Percentiles rank a stretch among this genome's conserved stretches.
Conservation (phyloP, 2,329 filamentous ascomycete species). For the Cladosporium phlei region DNA sequence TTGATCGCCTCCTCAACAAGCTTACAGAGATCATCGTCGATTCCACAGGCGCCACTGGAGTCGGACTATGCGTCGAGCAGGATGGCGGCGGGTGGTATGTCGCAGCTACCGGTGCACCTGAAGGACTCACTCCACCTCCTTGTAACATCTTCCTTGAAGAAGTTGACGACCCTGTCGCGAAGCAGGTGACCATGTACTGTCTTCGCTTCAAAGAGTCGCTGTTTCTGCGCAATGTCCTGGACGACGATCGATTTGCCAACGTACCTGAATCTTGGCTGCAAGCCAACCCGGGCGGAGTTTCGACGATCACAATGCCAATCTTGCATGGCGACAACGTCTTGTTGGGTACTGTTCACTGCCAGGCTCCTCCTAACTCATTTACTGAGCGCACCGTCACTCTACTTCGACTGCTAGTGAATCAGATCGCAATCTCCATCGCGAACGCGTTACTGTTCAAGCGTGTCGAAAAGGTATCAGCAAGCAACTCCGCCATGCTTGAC, state of each 20-base stretch:
- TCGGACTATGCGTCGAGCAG: slow-evolving; percentile 70
- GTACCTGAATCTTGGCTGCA: slow-evolving; percentile 65
- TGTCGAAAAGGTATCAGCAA: slow-evolving; percentile 70
- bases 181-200: slow-evolving; percentile 72
- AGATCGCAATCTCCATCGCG: slow-evolving; percentile 63
- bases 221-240: slow-evolving; percentile 67
- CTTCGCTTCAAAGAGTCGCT: slow-evolving; percentile 71
- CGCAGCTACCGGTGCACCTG: slow-evolving; percentile 67
- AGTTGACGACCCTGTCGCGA: slow-evolving; percentile 62
- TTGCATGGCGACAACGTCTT: slow-evolving; percentile 66
- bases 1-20: slow-evolving; percentile 70
- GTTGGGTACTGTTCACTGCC: slow-evolving; percentile 70
- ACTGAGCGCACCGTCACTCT: slow-evolving; percentile 61
- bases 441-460: slow-evolving; percentile 62
- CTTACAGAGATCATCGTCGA: slow-evolving; percentile 79
- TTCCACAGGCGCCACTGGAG: slow-evolving; percentile 68
- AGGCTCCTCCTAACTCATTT: slow-evolving; percentile 69
- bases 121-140: slow-evolving; percentile 64
- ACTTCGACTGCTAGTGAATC: slow-evolving; percentile 66
- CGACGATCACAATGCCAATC: slow-evolving; percentile 76
- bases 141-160: slow-evolving; percentile 61
- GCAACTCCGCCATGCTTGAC: slow-evolving; percentile 72
- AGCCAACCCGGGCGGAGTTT: slow-evolving; percentile 64
- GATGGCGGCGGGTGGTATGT: slow-evolving; percentile 64
- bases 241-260: slow-evolving; percentile 73